Percentiles rank a stretch among this genome's conserved stretches.
These are phyloP conservation scores for Citrus sinensis DNA, from an alignment of 345 rosid genomes.

Conservation along the genomic window DVS_A1.0 CM039168.1:2128501-2129000, in stretches of 20 bases:
- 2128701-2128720: constrained; percentile 43
- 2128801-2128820: constrained; percentile 19
- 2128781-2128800: constrained; percentile 38
- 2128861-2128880: no score
- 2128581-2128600: constrained; percentile 19
- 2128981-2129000: constrained; percentile 48
- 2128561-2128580: constrained; percentile 25
- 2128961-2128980: constrained; percentile 5
- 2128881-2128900: no score
- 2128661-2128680: constrained; percentile 40
- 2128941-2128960: no score
- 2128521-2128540: constrained; percentile 22
- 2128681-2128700: constrained; percentile 41
- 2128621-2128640: constrained; percentile 32
- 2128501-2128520: constrained; percentile 50
- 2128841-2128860: constrained; percentile 57
- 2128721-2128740: constrained; percentile 25
- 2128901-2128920: no score
- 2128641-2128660: constrained; percentile 42
- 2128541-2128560: constrained; percentile 31
- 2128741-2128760: constrained; percentile 31
- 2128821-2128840: constrained; percentile 47
- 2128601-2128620: constrained; percentile 20
- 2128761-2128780: constrained; percentile 49
- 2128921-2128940: neutral